Evolutionary conservation across 2,329 filamentous ascomycete species (phyloP).

Genomic region (Aspergillus texensis): DNA sequence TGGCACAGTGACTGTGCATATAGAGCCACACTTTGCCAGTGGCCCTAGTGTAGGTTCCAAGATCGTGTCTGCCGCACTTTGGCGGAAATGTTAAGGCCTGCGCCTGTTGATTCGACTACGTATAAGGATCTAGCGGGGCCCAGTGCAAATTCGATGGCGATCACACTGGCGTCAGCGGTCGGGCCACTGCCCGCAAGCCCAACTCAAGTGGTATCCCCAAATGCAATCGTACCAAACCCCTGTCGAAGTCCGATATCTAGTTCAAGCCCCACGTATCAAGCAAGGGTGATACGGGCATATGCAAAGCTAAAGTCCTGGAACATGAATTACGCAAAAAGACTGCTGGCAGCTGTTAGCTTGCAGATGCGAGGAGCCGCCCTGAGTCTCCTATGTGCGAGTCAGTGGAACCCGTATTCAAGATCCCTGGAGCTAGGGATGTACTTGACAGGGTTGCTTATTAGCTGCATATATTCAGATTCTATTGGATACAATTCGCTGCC

Average conservation of each 20-base stretch:
- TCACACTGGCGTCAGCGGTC: slow-evolving; percentile 4
- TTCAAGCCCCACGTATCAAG: not conserved
- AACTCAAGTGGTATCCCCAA: not conserved
- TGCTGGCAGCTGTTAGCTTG: slow-evolving; percentile 24
- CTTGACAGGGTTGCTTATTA: slow-evolving; percentile 25
- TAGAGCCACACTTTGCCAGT: slow-evolving; percentile 10
- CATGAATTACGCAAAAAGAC: slow-evolving; percentile 11
- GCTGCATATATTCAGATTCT: slow-evolving; percentile 30
- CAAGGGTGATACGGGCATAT: not conserved
- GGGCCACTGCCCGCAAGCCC: slow-evolving; percentile 1
- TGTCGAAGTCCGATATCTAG: not conserved
- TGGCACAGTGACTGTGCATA: slow-evolving; percentile 17
- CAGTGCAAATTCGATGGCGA: not conserved
- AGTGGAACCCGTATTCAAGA: slow-evolving; percentile 14
- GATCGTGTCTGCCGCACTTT: slow-evolving; percentile 5
- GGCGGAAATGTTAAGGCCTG: slow-evolving; percentile 6
- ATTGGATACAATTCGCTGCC: slow-evolving; percentile 31
- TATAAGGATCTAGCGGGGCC: not conserved
- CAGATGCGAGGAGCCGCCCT: slow-evolving; percentile 29
- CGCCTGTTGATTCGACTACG: slow-evolving; percentile 1
- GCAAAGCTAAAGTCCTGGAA: slow-evolving; percentile 12
- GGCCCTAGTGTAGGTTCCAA: slow-evolving; percentile 1
- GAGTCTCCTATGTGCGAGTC: slow-evolving; percentile 15
- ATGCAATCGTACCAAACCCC: not conserved
- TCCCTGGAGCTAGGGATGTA: slow-evolving; percentile 17